phyloP scores from a whole-genome alignment of 371 early-diverging fungal species.

The Blakeslea trispora region DNA sequence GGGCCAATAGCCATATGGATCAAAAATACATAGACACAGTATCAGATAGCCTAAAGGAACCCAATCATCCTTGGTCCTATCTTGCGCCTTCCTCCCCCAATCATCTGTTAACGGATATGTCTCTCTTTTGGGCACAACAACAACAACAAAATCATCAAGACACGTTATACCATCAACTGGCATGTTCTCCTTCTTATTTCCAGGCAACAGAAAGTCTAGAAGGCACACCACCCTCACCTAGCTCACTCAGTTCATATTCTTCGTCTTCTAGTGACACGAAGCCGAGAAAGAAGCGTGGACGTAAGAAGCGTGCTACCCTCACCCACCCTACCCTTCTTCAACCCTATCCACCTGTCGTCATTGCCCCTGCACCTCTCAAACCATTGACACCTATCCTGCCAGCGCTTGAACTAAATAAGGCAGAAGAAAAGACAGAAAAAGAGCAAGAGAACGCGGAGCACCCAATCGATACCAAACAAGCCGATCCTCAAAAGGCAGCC shows the following conservation, averaged over 20 bases:
- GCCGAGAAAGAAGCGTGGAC: constrained; percentile 45
- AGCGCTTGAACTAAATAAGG: constrained; percentile 7
- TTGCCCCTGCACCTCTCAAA: not conserved
- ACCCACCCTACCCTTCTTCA: constrained; percentile 5
- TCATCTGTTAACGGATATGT: constrained; percentile 9
- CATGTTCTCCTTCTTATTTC: constrained; percentile 15
- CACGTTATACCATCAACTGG: not conserved
- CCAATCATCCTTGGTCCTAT: not conserved
- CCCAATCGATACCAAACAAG: too few relatives aligned
- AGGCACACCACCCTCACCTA: constrained; percentile 1
- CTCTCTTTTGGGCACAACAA: not conserved
- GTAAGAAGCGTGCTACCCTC: constrained; percentile 41
- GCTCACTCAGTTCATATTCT: constrained; percentile 11
- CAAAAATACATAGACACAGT: not conserved
- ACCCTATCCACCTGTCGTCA: constrained; percentile 6
- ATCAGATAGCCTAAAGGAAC: too few relatives aligned
- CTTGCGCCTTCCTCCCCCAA: constrained; percentile 25
- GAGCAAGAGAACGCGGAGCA: too few relatives aligned
- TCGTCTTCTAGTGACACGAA: constrained; percentile 25
- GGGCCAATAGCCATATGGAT: not conserved
- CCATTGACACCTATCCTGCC: constrained; percentile 35
- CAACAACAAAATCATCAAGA: not conserved
- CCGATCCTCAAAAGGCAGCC: constrained; percentile 30
- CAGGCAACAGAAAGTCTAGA: too few relatives aligned
- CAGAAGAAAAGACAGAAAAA: constrained; percentile 9